phyloP scores from a whole-genome alignment of 2,329 filamentous ascomycete genomes.

The Aureobasidium sp. region DNA sequence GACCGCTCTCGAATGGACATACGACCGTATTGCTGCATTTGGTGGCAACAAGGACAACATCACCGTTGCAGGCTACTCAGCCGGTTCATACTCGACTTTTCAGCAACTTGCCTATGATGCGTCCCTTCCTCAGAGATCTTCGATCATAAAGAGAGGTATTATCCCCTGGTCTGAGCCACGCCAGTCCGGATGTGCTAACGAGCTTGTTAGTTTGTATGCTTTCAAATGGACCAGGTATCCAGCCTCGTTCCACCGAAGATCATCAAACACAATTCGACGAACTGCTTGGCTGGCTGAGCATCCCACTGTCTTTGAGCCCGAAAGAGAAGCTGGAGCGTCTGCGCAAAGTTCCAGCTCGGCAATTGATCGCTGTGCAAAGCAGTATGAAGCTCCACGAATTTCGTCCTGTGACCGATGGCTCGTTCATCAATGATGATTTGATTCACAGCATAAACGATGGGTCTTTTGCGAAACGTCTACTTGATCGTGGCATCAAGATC shows the following conservation, averaged over 20 bases:
- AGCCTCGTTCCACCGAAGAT: slow-evolving; percentile 43
- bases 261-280: slow-evolving; percentile 48
- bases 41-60: slow-evolving; percentile 46
- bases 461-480: slow-evolving; percentile 40
- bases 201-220: slow-evolving; percentile 36
- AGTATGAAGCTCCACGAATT: slow-evolving; percentile 47
- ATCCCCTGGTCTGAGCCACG: too few species aligned
- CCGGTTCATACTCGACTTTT: slow-evolving; percentile 49
- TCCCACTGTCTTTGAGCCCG: slow-evolving; percentile 35
- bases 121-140: slow-evolving; percentile 37
- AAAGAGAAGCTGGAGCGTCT: slow-evolving; percentile 42
- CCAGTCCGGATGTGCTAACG: background rate
- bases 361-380: slow-evolving; percentile 38
- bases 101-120: slow-evolving; percentile 53
- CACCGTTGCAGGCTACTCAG: slow-evolving; percentile 51
- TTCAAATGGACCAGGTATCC: slow-evolving; percentile 48
- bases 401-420: slow-evolving; percentile 45
- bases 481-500: slow-evolving; percentile 40
- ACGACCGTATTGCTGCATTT: slow-evolving; percentile 45
- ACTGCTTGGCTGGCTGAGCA: slow-evolving; percentile 39
- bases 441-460: slow-evolving; percentile 44
- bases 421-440: slow-evolving; percentile 41
- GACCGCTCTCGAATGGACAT: slow-evolving; percentile 50
- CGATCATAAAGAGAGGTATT: slow-evolving; percentile 45
- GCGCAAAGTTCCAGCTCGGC: slow-evolving; percentile 32